A percentile compares a stretch with the other conserved stretches of the same genome.
These are phyloP conservation scores for Raphanus hybrid DNA, from an alignment of 441 rosid species.

Conservation along the genomic window DNA sequence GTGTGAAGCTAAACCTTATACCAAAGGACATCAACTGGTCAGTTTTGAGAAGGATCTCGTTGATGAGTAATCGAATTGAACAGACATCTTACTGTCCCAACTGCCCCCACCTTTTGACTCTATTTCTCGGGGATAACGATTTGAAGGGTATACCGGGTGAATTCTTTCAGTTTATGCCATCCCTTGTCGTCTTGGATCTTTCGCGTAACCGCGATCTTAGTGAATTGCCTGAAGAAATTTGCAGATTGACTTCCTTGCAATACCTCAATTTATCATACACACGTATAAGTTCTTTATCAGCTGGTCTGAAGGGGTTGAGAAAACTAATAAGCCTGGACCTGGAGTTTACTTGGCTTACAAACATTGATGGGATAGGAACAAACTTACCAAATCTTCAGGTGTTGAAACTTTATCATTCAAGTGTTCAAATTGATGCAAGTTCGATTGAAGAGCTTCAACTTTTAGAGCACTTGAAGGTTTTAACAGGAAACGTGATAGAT, in stretches of 20 bases:
- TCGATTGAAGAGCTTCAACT: not conserved
- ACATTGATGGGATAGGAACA: not conserved
- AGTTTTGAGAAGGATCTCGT: not conserved
- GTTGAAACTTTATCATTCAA: not conserved
- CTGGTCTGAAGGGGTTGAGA: not conserved
- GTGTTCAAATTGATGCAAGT: not conserved
- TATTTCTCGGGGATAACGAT: not conserved
- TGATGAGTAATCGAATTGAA: not conserved
- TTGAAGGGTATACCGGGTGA: not conserved
- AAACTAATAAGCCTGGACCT: not conserved
- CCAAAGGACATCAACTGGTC: not conserved
- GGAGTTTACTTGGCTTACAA: not conserved
- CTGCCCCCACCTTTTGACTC: not conserved
- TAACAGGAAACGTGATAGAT: not conserved
- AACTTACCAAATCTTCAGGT: constrained; percentile 1
- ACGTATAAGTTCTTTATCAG: not conserved
- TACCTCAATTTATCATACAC: not conserved
- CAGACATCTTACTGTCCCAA: not conserved
- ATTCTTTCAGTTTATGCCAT: not conserved
- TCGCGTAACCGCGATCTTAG: not conserved
- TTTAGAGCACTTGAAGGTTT: not conserved
- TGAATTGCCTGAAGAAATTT: not conserved
- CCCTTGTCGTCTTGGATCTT: constrained; percentile 1
- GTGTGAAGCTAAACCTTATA: not conserved
- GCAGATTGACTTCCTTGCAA: not conserved